Conservation (phyloP, 2,329 filamentous ascomycete genomes). For the Chaetomiaceae sp. region DNA sequence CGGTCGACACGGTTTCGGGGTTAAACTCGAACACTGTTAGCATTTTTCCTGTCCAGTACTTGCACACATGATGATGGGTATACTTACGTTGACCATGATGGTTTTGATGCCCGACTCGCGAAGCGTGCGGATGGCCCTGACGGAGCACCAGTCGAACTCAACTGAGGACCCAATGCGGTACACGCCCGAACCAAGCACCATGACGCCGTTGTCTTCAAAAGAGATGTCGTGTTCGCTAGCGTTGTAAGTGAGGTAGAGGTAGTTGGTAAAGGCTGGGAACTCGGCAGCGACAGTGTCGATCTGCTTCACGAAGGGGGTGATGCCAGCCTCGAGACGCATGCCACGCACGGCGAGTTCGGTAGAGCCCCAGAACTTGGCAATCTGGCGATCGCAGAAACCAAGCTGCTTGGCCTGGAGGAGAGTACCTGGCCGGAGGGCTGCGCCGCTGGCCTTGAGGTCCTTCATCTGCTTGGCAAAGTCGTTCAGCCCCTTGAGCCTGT, state of each 20-base stretch:
- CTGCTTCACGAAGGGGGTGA: slow-evolving; percentile 90
- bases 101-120: slow-evolving; percentile 84
- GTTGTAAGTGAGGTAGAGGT: slow-evolving; percentile 95
- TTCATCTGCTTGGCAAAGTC: slow-evolving; percentile 81
- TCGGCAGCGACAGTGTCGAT: slow-evolving; percentile 98
- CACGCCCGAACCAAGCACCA: slow-evolving; percentile 93
- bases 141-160: slow-evolving; percentile 99
- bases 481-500: slow-evolving; percentile 83
- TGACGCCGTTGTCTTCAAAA: slow-evolving; percentile 87
- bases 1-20: slow-evolving; percentile 82
- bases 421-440: slow-evolving; percentile 58
- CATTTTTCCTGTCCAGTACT: too few relatives aligned
- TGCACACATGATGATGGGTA: too few relatives aligned
- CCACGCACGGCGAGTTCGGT: slow-evolving; percentile 88
- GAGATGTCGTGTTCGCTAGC: slow-evolving; percentile 76
- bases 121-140: slow-evolving; percentile 86
- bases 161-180: slow-evolving; percentile 97
- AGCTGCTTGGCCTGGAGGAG: slow-evolving; percentile 85
- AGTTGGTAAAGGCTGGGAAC: slow-evolving; percentile 92
- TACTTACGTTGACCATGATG: slow-evolving; percentile 74
- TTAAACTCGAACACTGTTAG: slow-evolving; percentile 52
- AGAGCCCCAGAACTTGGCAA: slow-evolving; percentile 90
- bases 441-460: slow-evolving; percentile 59
- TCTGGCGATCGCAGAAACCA: slow-evolving; percentile 88
- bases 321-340: slow-evolving; percentile 76